Evolutionary conservation across 192 early-diverging fungal genomes (phyloP), one percentile per base, ranked within the genome.

Genomic region (Cladochytrium replicatum): DNA sequence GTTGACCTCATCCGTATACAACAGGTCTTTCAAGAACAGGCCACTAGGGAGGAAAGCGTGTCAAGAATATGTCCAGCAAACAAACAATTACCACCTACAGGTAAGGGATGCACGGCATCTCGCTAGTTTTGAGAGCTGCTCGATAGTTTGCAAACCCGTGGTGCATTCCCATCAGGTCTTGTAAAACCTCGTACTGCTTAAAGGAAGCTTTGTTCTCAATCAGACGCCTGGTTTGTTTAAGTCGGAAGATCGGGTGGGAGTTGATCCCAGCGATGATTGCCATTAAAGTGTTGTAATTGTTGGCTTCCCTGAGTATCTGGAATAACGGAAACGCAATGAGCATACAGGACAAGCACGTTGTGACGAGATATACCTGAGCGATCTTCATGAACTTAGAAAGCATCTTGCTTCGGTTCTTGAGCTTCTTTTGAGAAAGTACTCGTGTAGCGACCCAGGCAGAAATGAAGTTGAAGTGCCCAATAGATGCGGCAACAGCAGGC

Each of bases 211-310:
- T 77, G 17, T 60, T 47, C 28, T 66, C 54, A 22, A 82, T 28
- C 8, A 64, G 27, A 28, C 75, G 64, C 2, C 72, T 63, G 4
- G 86, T 88, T 19, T 78, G 78, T n/a, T 61, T 64, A 26, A 88
- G 51, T 1, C 86, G 64, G 31, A 69, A 47, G 41, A 88, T 68
- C 0, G 86, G 62, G 0, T 76, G 70, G 48, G 66, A 73, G 29
- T 80, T 84, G 42, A 88, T 66, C 6, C 80, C 86, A 6, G 75
- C 78, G 11, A 88, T 53, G 9, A 88, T 68, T 2, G 84, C 81
- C 83, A 87, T 85, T 6, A 83, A 67, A 1, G 81, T 80, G 55
- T 87, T 88, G 57, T 75, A 88, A 46, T 88, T 88, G 43, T 83
- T 81, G 47, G 61, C 61, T 31, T 71, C 64, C 15, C 80, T 63